Base-by-base conservation (phyloP, 2,329 filamentous ascomycete genomes). In the Simplicillium aogashimaense region DNA sequence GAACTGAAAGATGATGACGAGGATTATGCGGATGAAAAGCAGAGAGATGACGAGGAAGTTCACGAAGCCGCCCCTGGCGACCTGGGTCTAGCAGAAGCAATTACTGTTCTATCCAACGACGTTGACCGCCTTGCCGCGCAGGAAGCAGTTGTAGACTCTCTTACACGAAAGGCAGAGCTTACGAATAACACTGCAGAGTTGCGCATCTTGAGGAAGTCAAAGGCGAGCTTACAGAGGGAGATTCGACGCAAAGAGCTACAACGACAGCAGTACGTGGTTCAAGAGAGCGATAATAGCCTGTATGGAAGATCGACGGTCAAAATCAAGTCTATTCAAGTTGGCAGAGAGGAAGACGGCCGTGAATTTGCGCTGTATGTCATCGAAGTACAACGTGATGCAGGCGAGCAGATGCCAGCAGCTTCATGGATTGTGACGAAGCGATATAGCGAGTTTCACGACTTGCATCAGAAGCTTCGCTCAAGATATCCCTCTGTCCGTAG, bases 111-210 rank as follows among this genome's bases (percentile, higher is more conserved):
- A n/a, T 87, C 83, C 1, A 80, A 82, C 37, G 89, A 97, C 47
- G 95, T 98, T 46, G 88, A 95, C 52, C 86, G 88, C 48, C 71
- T 98, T 14, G 74, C 76, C 9, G 80, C 88, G 3, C 92, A 98
- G 60, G 87, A 95, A 50, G 83, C 84, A 2, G 86, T 98, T 14
- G 79, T 98, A 14, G 86, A 95, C 51, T 94, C 90, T 1, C 65
- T 98, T 43, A 92, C 86, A 3, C 79, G 85, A 42, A 98, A 98
- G 62, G 92, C 94, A 1, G 92, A 98, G 58, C 67, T 98, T 39
- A 98, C 92, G 2, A 98, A 98, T 58, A 98, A 98, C 55, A 88
- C 83, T 12, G 87, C 90, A 2, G 92, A 98, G 59, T 60, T 98
- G 39, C 77, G 92, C 29, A 97, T 98, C 45, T 61, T 98, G 38